Evolutionary conservation across 169 alveolate genomes (phyloP).

Genomic region (Miamiensis avidus): DNA sequence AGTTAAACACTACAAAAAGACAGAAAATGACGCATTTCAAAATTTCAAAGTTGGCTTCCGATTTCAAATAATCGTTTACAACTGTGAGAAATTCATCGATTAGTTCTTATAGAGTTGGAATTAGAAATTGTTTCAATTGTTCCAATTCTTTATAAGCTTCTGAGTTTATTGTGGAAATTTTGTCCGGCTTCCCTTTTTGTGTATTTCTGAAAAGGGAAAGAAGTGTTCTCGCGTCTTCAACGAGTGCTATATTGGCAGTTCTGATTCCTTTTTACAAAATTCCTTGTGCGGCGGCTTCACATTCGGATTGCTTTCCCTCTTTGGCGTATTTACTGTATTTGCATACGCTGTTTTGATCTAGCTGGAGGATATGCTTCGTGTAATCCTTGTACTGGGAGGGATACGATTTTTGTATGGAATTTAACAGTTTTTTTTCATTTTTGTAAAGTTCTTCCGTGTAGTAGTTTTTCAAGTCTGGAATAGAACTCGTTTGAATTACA

Average conservation of each 20-base stretch:
- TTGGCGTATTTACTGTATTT: background rate
- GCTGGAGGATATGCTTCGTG: background rate
- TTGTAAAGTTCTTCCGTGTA: constrained; percentile 16
- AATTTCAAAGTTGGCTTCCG: constrained; percentile 1
- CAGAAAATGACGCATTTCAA: constrained; percentile 9
- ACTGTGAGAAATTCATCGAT: background rate
- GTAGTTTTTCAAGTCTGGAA: constrained; percentile 2
- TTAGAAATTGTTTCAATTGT: background rate
- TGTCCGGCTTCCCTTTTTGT: background rate
- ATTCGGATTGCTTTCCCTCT: constrained; percentile 8
- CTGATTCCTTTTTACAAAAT: constrained; percentile 29
- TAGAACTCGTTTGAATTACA: background rate
- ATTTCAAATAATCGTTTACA: background rate
- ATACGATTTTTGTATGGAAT: constrained; percentile 9
- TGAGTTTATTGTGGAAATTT: background rate
- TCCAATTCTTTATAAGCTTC: background rate
- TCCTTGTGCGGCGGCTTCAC: constrained; percentile 7
- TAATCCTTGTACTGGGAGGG: background rate
- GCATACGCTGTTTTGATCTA: constrained; percentile 10
- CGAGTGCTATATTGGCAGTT: constrained; percentile 29
- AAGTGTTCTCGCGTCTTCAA: background rate
- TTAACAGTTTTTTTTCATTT: constrained; percentile 22
- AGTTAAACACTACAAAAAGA: background rate
- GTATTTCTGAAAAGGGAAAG: background rate
- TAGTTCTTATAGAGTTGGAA: constrained; percentile 1